Base-by-base conservation (phyloP, 1,284 basidiomycete genomes). In the Marasmius fiardii region DNA sequence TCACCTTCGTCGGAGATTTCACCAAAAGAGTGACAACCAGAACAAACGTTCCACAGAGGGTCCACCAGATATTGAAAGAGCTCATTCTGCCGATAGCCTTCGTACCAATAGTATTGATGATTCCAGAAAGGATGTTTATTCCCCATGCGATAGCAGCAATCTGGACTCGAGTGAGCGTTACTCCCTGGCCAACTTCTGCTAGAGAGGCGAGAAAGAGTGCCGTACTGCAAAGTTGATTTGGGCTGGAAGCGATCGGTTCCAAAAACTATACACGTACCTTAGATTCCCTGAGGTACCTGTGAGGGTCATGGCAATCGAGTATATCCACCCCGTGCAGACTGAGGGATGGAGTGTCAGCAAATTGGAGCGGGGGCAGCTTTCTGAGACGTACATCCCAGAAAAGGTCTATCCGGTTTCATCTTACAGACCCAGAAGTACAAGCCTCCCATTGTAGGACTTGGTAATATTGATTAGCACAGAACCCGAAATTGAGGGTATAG, bases 361-460 rank as follows among this genome's bases (percentile, higher is more conserved):
- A 23, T n/a, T 24, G 23, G 14, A 26, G 23, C 50, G 39, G n/a
- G 31, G 24, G 16, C 14, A 16, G 45, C 1, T 5, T 14, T 14
- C 16, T 39, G 14, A 5, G 12, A 69, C 79, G 68, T 61, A 82
- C 81, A 84, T 37, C 82, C 82, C 7, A 84, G 71, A 23, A 82
- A 67, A 2, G 82, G 81, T 8, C 69, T 60, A 43, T 82, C 74
- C 0, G 81, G 80, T 61, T 82, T 82, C 80, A 84, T 81, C 63
- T 77, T 80, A 69, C 79, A 82, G n/a, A 82, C 82, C 81, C 81
- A 83, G 62, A 83, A 83, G 64, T 83, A 84, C 37, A 83, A 65
- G 2, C 81, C 81, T 18, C 81, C 82, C 73, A 82, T 77, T 1
- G 81, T 81, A 0, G 80, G 79, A 58, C 78, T 81, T 4, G 23